Base-by-base conservation (phyloP, 2,329 filamentous ascomycete genomes). In the Cladorrhinum sp. region DNA sequence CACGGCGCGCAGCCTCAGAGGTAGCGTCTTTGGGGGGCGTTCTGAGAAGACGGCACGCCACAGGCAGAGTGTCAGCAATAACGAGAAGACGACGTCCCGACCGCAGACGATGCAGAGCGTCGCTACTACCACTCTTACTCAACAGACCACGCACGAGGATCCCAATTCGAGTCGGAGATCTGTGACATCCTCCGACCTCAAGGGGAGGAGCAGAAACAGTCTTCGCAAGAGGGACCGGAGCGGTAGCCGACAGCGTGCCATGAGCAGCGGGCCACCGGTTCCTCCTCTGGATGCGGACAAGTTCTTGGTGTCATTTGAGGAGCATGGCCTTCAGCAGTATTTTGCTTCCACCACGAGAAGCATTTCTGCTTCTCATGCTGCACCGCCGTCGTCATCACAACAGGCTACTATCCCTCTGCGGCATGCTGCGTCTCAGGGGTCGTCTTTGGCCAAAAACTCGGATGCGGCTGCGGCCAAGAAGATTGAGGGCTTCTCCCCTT, bases 1-100 rank as follows among this genome's bases (percentile, higher is more conserved):
- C 16, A 93, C 90, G 1, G 76, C 88, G 42, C 86, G 84, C 67
- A 91, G 85, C 70, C 79, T 90, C 65, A 85, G 82, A 65, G 87
- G 89, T 24, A 95, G 90, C 73, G 87, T 97, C 26, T 93, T 96
- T 72, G 87, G 89, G n/a, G 79, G 82, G 26, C 59, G 82, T 55
- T 77, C 77, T 55, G 79, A 80, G 42, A 75, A 73, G 73, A 66
- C 72, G 77, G 65, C 75, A 76, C 75, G 66, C 73, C 53, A 71
- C 68, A 79, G 73, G 69, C 68, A 73, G 21, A 78, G 74, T 62
- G 71, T 71, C 7, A 62, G 71, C 5, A 67, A 69, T 4, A 70
- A 65, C 28, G 69, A 68, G 20, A 79, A 78, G 52, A 71, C 68
- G 2, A 66, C 70, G 3, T 67, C 67, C 9, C 72, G 76, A 50